phyloP scores from a whole-genome alignment of 352 stramenopile species.

The Phytophthora tentaculata region DNA sequence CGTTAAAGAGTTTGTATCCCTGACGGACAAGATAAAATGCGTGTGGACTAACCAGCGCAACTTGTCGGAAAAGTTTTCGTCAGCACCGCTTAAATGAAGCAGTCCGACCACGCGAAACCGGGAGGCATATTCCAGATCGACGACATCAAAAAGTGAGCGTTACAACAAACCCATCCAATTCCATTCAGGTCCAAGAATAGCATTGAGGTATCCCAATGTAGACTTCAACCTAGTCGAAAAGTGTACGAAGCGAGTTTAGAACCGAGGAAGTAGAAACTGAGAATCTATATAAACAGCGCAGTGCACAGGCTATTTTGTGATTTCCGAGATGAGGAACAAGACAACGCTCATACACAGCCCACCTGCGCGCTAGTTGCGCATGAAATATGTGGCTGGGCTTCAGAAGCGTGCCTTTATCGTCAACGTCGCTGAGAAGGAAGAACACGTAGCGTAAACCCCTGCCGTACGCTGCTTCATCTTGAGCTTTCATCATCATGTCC shows the following conservation, averaged over 20 bases:
- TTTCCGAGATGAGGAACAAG: constrained; percentile 1
- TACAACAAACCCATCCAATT: constrained; percentile 11
- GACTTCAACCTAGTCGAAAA: no score
- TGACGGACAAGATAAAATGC: background rate
- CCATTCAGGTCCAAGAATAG: constrained; percentile 5
- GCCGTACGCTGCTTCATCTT: background rate
- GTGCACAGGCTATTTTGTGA: background rate
- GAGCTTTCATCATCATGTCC: constrained; percentile 1
- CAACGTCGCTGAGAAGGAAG: background rate
- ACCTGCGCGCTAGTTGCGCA: background rate
- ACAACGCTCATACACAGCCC: background rate
- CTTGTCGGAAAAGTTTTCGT: background rate
- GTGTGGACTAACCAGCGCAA: background rate
- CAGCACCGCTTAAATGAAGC: constrained; percentile 1
- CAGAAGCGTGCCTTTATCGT: background rate
- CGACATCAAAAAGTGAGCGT: constrained; percentile 2
- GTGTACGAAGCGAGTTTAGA: no score
- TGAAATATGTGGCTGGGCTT: background rate
- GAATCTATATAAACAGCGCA: no score
- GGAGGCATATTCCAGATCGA: constrained; percentile 7
- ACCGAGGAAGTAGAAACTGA: no score
- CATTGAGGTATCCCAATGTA: background rate
- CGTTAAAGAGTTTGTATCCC: background rate
- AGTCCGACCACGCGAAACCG: background rate
- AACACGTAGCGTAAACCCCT: background rate